These are phyloP conservation scores for Pulveroboletus frians DNA, from an alignment of 768 basidiomycete species.

Conservation along the genomic window DNA sequence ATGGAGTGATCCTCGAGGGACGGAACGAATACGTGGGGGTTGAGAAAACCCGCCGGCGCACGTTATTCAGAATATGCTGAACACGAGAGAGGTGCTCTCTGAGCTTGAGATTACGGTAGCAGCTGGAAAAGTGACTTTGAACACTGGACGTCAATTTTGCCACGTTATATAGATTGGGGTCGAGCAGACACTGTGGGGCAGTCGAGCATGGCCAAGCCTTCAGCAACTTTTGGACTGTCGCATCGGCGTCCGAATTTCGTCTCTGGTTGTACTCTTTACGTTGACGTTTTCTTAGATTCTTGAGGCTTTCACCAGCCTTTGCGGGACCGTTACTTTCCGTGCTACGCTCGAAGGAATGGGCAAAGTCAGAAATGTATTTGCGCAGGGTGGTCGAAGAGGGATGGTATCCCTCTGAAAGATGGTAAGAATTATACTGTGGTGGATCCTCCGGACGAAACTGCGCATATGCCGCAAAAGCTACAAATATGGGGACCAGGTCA, in stretches of 20 bases:
- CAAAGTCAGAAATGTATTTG: neutral
- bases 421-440: conserved; percentile 5
- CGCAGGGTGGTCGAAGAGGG: neutral
- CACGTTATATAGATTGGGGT: conserved; percentile 2
- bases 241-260: conserved; percentile 1
- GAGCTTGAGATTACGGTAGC: conserved; percentile 17
- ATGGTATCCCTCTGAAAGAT: neutral
- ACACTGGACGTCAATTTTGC: neutral
- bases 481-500: conserved; percentile 19
- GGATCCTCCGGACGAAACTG: conserved; percentile 6
- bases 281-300: conserved; percentile 3
- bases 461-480: conserved; percentile 27
- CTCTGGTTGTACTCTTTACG: conserved; percentile 4
- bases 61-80: conserved; percentile 3
- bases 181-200: conserved; percentile 4
- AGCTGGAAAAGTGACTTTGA: conserved; percentile 4
- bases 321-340: neutral
- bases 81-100: conserved; percentile 12
- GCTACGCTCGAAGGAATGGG: neutral
- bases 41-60: no score
- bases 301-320: neutral
- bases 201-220: conserved; percentile 19
- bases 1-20: no score
- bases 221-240: neutral
- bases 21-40: no score